Conservation (phyloP, 1,284 basidiomycete species). For the Leccinum colubrinum region DNA sequence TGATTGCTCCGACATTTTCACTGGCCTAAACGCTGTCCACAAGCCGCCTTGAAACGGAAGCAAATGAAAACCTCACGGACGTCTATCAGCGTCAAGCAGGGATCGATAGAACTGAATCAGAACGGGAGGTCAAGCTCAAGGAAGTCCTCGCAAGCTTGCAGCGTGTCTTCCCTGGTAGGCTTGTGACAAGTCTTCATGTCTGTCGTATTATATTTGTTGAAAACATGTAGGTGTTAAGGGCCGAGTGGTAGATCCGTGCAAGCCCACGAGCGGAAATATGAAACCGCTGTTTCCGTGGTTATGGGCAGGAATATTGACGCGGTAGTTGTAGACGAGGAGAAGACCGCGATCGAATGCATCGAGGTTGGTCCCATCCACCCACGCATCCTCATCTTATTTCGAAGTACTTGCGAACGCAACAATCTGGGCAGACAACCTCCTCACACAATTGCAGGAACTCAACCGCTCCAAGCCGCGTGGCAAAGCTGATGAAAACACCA, state of each 20-base stretch:
- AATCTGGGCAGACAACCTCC: conserved; percentile 82
- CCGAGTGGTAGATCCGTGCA: conserved; percentile 89
- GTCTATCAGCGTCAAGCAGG: conserved; percentile 87
- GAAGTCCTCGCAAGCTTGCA: conserved; percentile 79
- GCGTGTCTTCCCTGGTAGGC: conserved; percentile 78
- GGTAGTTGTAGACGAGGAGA: conserved; percentile 94
- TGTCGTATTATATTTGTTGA: background rate
- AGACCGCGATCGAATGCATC: conserved; percentile 96
- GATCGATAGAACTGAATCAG: conserved; percentile 82
- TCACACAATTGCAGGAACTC: conserved; percentile 81
- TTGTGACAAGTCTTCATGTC: background rate
- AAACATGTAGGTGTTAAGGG: conserved; percentile 73
- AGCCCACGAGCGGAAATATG: conserved; percentile 92
- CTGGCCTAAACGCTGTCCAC: background rate
- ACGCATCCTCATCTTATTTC: conserved; percentile 1
- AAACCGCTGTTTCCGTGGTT: conserved; percentile 92
- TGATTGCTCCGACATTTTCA: background rate
- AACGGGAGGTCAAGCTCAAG: conserved; percentile 82
- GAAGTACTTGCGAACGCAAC: conserved; percentile 93
- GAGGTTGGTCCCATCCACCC: conserved; percentile 51
- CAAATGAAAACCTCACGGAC: conserved; percentile 88
- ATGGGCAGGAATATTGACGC: conserved; percentile 95
- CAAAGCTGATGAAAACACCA: conserved; percentile 79
- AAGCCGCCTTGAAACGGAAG: conserved; percentile 85
- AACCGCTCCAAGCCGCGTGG: conserved; percentile 78